A percentile compares a stretch with the other conserved stretches of the same genome.
Conservation (phyloP, 768 basidiomycete species). For the Auriscalpium vulgare region DNA sequence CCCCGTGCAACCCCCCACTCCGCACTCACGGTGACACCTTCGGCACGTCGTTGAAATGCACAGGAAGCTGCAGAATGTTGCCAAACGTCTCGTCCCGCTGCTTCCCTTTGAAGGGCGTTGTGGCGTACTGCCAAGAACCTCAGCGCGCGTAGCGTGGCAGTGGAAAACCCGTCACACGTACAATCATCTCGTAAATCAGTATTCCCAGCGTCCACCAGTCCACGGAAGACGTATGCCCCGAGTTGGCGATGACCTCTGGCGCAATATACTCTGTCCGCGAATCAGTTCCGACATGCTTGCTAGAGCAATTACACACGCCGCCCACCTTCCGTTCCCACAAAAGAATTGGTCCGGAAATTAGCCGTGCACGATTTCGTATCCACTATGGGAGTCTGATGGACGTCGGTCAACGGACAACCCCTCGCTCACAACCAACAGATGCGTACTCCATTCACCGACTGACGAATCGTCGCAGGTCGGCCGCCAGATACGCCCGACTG, state of each 20-base stretch:
- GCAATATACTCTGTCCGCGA: constrained; percentile 86
- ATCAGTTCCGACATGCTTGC: not conserved
- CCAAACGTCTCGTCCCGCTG: constrained; percentile 93
- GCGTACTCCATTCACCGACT: constrained; percentile 83
- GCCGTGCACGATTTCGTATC: constrained; percentile 97
- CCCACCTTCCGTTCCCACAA: constrained; percentile 96
- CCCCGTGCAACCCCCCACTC: not conserved
- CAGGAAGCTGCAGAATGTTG: constrained; percentile 85
- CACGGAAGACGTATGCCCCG: constrained; percentile 95
- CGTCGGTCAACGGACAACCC: not conserved
- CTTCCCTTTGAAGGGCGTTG: constrained; percentile 96
- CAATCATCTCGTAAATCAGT: constrained; percentile 98
- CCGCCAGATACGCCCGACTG: constrained; percentile 83
- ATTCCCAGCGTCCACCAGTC: constrained; percentile 99
- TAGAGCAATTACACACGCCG: not conserved
- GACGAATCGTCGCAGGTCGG: constrained; percentile 80
- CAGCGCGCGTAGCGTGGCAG: constrained; percentile 11
- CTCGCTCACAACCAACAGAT: not conserved
- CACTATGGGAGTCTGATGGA: constrained; percentile 72
- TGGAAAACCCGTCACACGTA: constrained; percentile 40
- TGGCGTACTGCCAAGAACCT: constrained; percentile 63
- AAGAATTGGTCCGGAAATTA: constrained; percentile 97
- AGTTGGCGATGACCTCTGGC: constrained; percentile 94
- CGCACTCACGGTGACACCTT: constrained; percentile 44
- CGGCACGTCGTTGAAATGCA: constrained; percentile 80